Evolutionary conservation across 352 stramenopile species (phyloP).

Genomic region (Thraustotheca clavata): DNA sequence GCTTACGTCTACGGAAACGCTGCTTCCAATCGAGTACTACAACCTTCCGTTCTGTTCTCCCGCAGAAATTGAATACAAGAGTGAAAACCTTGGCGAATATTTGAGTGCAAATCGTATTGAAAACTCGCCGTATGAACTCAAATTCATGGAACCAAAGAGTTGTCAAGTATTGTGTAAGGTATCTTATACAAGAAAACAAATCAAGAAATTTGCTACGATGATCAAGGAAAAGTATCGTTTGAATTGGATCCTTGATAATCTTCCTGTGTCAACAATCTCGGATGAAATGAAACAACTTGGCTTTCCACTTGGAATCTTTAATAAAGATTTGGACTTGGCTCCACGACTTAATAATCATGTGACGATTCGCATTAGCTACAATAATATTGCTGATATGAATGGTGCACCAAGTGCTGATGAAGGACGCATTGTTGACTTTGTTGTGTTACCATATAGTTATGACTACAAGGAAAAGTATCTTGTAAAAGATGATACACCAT

Average conservation of each 20-base stretch:
- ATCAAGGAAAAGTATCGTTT: constrained; percentile 97
- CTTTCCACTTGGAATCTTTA: constrained; percentile 86
- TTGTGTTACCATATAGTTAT: constrained; percentile 96
- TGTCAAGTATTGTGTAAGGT: constrained; percentile 68
- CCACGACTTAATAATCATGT: constrained; percentile 98
- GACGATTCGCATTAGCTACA: constrained; percentile 98
- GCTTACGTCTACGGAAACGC: constrained; percentile 91
- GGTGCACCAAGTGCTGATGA: constrained; percentile 49
- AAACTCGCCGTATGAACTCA: constrained; percentile 96
- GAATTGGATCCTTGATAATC: constrained; percentile 99
- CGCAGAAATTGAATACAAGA: constrained; percentile 91
- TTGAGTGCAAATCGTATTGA: constrained; percentile 98
- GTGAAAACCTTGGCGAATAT: constrained; percentile 99
- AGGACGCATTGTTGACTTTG: constrained; percentile 98
- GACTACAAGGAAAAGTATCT: constrained; percentile 83
- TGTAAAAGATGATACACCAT: constrained; percentile 39
- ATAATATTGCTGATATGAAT: constrained; percentile 74
- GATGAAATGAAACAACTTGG: constrained; percentile 67
- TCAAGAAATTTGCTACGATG: constrained; percentile 87
- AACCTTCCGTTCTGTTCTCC: constrained; percentile 94
- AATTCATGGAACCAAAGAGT: constrained; percentile 68
- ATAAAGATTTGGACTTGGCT: constrained; percentile 86
- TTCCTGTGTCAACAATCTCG: constrained; percentile 80
- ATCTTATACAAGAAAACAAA: constrained; percentile 88
- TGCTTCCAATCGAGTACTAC: constrained; percentile 97